phyloP scores from a whole-genome alignment of 2,329 filamentous ascomycete species.

The Paraphoma sp. region DNA sequence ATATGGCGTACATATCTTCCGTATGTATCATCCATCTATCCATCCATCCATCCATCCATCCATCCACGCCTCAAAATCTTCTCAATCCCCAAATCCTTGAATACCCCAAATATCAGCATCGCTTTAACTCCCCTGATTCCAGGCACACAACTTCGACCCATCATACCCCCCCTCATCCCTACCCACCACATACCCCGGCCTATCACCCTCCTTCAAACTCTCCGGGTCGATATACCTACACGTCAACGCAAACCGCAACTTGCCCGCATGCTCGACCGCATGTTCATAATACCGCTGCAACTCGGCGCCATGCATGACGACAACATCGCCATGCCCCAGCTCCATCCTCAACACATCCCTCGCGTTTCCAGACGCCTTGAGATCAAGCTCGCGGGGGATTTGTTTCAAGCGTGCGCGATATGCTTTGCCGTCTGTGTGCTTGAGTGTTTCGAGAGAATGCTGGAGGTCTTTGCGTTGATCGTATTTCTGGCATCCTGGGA shows the following conservation, averaged over 20 bases:
- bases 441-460: conserved; percentile 32
- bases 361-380: conserved; percentile 38
- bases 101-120: too few species aligned
- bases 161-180: conserved; percentile 47
- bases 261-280: conserved; percentile 58
- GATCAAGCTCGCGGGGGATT: conserved; percentile 46
- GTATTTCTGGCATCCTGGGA: conserved; percentile 42
- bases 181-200: conserved; percentile 47
- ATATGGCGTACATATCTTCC: not conserved
- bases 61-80: too few species aligned
- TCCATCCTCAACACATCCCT: conserved; percentile 53
- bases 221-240: conserved; percentile 59
- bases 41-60: too few species aligned
- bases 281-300: conserved; percentile 70
- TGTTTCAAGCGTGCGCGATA: conserved; percentile 38
- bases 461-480: conserved; percentile 42
- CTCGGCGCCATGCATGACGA: conserved; percentile 66
- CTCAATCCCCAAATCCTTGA: too few species aligned
- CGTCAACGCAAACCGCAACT: conserved; percentile 64
- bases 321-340: conserved; percentile 68
- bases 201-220: conserved; percentile 49
- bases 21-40: not conserved
- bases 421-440: conserved; percentile 16
- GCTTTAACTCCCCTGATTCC: too few species aligned
- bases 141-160: conserved; percentile 26